A percentile compares a stretch with the other conserved stretches of the same genome.
phyloP scores from a whole-genome alignment of 768 basidiomycete genomes.

The Mycena alexandri region DNA sequence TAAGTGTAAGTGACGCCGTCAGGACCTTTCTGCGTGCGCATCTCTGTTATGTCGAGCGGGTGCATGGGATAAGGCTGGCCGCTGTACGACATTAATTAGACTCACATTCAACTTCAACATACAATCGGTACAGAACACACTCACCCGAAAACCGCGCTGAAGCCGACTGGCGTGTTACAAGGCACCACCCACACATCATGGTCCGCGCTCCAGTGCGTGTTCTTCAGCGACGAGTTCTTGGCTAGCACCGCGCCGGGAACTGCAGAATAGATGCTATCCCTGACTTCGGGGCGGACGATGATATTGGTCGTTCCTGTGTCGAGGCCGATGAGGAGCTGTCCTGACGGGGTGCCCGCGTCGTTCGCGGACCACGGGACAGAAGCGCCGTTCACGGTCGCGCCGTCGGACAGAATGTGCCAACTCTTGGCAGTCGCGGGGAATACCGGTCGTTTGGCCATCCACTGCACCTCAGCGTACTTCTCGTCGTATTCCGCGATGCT shows the following conservation, averaged over 20 bases:
- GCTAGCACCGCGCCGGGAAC: conserved; percentile 30
- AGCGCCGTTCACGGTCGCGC: conserved; percentile 1
- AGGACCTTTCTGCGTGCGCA: not conserved
- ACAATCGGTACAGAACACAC: not conserved
- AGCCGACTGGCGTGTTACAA: conserved; percentile 14
- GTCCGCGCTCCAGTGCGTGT: conserved; percentile 12
- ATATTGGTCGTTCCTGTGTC: conserved; percentile 28
- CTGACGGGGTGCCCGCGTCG: not conserved
- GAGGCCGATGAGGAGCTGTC: not conserved
- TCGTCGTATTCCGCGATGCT: conserved; percentile 20
- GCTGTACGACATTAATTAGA: not conserved
- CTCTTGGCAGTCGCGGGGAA: not conserved
- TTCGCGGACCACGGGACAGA: conserved; percentile 5
- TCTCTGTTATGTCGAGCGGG: conserved; percentile 30
- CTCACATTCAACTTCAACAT: conserved; percentile 2
- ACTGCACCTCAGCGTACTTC: conserved; percentile 9
- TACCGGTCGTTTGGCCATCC: not conserved
- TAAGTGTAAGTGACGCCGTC: conserved; percentile 20
- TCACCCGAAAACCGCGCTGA: conserved; percentile 18
- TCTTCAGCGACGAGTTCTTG: conserved; percentile 11
- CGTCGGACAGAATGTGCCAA: conserved; percentile 22
- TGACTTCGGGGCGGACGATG: conserved; percentile 2
- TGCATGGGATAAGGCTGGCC: conserved; percentile 26
- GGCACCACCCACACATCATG: conserved; percentile 30
- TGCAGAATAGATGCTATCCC: conserved; percentile 20